A percentile compares a stretch with the other conserved stretches of the same genome.
Conservation (phyloP, 352 stramenopile genomes). For the Phytophthora boehmeriae region DNA sequence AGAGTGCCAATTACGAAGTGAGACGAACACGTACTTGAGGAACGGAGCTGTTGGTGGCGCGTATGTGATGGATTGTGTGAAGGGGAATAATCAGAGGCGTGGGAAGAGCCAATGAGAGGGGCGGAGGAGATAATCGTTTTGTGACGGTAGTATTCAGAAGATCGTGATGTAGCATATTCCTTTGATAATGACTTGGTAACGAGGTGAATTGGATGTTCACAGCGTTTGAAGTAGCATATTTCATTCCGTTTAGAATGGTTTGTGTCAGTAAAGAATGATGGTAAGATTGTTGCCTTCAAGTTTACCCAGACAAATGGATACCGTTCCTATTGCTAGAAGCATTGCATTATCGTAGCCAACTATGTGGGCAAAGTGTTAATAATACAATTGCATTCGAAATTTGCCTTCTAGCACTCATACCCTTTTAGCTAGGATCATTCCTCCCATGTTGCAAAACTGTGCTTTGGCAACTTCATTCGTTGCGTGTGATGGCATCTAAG, state of each 20-base stretch:
- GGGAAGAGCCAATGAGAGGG: background rate
- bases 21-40: constrained; percentile 9
- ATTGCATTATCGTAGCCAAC: too few species aligned
- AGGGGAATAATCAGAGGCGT: background rate
- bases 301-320: too few species aligned
- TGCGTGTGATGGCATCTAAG: too few species aligned
- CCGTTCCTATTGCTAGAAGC: too few species aligned
- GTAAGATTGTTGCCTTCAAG: too few species aligned
- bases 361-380: too few species aligned
- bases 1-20: constrained; percentile 19
- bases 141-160: background rate
- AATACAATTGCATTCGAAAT: too few species aligned
- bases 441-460: too few species aligned
- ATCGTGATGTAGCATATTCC: background rate
- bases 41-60: constrained; percentile 18
- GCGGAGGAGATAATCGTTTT: background rate
- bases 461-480: too few species aligned
- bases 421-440: too few species aligned
- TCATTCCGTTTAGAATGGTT: background rate
- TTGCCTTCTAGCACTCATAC: too few species aligned
- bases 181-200: background rate
- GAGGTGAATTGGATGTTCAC: background rate
- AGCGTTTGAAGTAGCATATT: background rate
- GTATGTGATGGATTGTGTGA: background rate
- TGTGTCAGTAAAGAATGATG: too few species aligned